Base-by-base conservation (phyloP, 768 basidiomycete genomes). In the Cubamyces sp. region DNA sequence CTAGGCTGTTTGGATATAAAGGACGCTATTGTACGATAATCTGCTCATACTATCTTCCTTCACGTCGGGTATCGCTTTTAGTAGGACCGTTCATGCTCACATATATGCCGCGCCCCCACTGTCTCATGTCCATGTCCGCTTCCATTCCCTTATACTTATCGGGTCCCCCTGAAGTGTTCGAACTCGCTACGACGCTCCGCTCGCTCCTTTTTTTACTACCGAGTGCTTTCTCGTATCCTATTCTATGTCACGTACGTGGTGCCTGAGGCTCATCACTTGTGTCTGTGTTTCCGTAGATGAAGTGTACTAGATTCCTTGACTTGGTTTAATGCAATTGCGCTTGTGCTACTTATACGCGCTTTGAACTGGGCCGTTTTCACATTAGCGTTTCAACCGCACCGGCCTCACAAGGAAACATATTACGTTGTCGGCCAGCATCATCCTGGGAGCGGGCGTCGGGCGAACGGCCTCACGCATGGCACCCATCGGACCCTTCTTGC, bases 221-320 rank as follows among this genome's bases (percentile, higher is more conserved):
- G 11, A 39, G n/a, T 39, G 16, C 25, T 21, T n/a, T 41, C n/a
- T 50, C 23, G 26, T 34, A 25, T 26, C 7, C 21, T 49, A 42
- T 19, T 40, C 15, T 55, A 50, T 50, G 18, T 45, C 40, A 41
- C 26, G 41, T 40, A 41, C 26, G 41, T 40, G 28, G 46, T 42
- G 42, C 34, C 39, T 26, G 26, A 55, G 48, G 48, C 54, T 51
- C 42, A 40, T 51, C 42, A 40, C 55, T 28, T 43, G 39, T 62
- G 34, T 34, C 34, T 34, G 34, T 34, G 61, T 51, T 57, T 47
- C 43, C 43, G 19, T 57, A 57, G 55, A 62, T 26, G 19, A 19
- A 39, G 55, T 62, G 49, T 57, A 62, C 54, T 46, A 62, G 49
- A 58, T 23, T 3, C 30, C 19, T 3, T 43, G 49, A 25, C 42